Evolutionary conservation across 768 basidiomycete genomes (phyloP).

Genomic region (Ramaria rubella): DNA sequence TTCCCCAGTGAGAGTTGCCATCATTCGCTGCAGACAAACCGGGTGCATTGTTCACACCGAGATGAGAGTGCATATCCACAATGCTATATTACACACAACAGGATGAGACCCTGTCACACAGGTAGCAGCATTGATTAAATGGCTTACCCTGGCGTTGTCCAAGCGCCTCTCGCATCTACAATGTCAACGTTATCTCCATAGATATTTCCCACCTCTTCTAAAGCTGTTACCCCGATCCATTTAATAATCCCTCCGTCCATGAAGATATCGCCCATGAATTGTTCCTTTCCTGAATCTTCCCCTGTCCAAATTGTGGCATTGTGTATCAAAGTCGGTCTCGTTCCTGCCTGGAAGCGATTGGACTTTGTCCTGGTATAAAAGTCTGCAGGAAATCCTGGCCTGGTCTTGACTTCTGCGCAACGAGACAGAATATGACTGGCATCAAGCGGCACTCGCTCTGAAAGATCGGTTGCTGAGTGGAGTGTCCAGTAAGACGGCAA

Average conservation of each 20-base stretch:
- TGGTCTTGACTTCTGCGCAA: conserved; percentile 13
- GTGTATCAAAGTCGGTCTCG: conserved; percentile 45
- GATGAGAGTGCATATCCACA: conserved; percentile 62
- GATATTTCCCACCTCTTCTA: conserved; percentile 17
- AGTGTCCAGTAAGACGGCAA: not conserved
- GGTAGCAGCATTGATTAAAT: conserved; percentile 15
- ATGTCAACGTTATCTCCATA: conserved; percentile 26
- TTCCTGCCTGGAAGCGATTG: conserved; percentile 51
- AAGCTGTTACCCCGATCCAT: conserved; percentile 39
- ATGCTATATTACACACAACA: too few relatives aligned
- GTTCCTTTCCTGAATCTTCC: conserved; percentile 48
- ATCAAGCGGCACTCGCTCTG: conserved; percentile 1
- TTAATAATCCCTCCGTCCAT: conserved; percentile 60
- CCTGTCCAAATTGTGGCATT: conserved; percentile 84
- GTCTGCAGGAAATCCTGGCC: conserved; percentile 15
- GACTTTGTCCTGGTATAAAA: conserved; percentile 27
- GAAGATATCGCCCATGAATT: conserved; percentile 53
- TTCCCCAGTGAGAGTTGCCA: conserved; percentile 45
- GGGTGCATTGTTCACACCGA: conserved; percentile 51
- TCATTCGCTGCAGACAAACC: conserved; percentile 44
- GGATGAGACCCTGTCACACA: too few relatives aligned
- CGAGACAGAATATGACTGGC: conserved; percentile 6
- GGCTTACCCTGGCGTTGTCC: conserved; percentile 51
- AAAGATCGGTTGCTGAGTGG: not conserved
- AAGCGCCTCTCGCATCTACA: conserved; percentile 55